Conservation (phyloP, 75 land plant species). For the Pinus tabuliformis region DNA sequence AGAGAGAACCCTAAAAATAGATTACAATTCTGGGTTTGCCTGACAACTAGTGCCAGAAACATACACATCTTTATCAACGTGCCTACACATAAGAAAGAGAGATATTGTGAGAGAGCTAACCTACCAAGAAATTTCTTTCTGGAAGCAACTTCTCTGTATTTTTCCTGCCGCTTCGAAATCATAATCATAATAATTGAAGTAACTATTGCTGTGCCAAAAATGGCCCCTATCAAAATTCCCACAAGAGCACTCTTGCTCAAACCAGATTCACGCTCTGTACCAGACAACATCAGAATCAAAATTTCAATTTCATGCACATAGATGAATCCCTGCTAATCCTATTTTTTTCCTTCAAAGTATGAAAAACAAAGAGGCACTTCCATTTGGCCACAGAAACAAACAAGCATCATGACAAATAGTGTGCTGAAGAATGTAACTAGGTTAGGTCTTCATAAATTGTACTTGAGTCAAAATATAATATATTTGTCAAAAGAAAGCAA, state of each 20-base stretch:
- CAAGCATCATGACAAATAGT: neutral
- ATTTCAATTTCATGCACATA: neutral
- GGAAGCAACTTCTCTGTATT: constrained; percentile 1
- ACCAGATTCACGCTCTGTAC: constrained; percentile 16
- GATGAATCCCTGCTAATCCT: neutral
- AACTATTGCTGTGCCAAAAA: constrained; percentile 22
- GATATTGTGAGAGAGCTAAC: neutral
- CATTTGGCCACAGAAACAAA: neutral
- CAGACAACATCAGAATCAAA: neutral
- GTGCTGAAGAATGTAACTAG: too few relatives aligned
- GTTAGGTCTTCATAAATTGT: too few relatives aligned
- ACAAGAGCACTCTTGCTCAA: constrained; percentile 28
- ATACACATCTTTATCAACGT: neutral
- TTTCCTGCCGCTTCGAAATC: constrained; percentile 15
- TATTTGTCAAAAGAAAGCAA: too few relatives aligned
- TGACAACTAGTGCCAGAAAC: neutral
- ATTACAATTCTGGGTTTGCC: neutral
- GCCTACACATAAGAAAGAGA: neutral
- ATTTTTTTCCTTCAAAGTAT: neutral
- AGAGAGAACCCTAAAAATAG: neutral
- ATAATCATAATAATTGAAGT: constrained; percentile 15
- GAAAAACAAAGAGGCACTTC: neutral
- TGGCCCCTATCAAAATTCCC: constrained; percentile 30
- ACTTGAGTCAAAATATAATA: too few relatives aligned
- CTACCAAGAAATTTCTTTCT: constrained; percentile 21